phyloP scores from a whole-genome alignment of 1,284 basidiomycete species.

The Naganishia sp. region DNA sequence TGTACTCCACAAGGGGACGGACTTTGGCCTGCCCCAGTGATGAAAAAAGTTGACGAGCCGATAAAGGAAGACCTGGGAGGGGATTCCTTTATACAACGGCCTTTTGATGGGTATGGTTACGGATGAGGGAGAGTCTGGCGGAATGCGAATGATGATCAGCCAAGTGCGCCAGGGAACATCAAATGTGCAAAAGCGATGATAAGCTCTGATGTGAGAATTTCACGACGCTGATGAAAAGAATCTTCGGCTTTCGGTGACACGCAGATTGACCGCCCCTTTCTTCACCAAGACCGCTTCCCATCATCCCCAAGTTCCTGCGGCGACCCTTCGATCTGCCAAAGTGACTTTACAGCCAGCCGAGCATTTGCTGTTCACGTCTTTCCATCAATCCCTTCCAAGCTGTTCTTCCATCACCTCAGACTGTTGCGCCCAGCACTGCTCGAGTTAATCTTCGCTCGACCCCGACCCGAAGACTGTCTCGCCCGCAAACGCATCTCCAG shows the following conservation, averaged over 20 bases:
- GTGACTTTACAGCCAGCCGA: neutral
- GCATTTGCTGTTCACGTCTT: neutral
- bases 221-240: slow-evolving; percentile 3
- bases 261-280: neutral
- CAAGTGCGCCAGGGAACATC: too few species aligned
- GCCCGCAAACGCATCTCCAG: neutral
- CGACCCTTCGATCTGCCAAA: neutral
- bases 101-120: slow-evolving; percentile 4
- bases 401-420: neutral
- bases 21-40: neutral
- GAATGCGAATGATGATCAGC: too few species aligned
- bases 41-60: neutral
- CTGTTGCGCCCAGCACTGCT: too few species aligned
- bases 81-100: slow-evolving; percentile 4
- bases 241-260: neutral
- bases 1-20: neutral
- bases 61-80: slow-evolving; percentile 12
- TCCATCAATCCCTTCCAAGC: slow-evolving; percentile 5
- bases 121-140: neutral
- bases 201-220: slow-evolving; percentile 1
- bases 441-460: too few species aligned
- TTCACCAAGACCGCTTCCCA: neutral
- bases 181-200: neutral
- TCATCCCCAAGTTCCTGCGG: neutral
- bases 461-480: neutral